Percentiles rank a stretch among this genome's conserved stretches.
phyloP scores from a whole-genome alignment of 495 filamentous ascomycete genomes.

The Peziza echinospora region DNA sequence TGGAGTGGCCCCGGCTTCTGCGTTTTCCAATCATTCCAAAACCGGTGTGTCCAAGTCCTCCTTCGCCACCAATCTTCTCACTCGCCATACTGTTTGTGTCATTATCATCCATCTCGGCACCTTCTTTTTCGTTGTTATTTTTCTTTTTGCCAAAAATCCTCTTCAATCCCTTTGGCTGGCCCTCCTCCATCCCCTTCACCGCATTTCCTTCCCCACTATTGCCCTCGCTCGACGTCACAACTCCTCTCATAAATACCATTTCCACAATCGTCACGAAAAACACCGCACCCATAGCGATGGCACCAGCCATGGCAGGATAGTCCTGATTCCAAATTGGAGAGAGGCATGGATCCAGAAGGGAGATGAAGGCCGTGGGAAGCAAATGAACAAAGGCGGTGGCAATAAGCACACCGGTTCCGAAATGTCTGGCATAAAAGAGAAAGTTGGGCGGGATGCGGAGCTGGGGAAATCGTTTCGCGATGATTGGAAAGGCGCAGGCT shows the following conservation, averaged over 20 bases:
- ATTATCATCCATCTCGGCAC: background rate
- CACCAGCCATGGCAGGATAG: constrained; percentile 55
- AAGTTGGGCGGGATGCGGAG: constrained; percentile 25
- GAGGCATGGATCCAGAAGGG: constrained; percentile 60
- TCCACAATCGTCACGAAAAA: constrained; percentile 54
- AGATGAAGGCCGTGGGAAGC: constrained; percentile 63
- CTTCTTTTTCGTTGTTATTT: background rate
- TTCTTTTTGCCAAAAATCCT: background rate
- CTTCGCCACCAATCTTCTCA: constrained; percentile 14
- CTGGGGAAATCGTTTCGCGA: constrained; percentile 26
- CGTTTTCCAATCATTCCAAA: constrained; percentile 19
- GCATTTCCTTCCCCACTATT: constrained; percentile 26
- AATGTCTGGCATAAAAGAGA: constrained; percentile 59
- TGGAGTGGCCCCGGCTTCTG: constrained; percentile 11
- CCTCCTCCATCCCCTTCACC: constrained; percentile 19
- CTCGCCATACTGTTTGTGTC: background rate
- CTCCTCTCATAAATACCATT: constrained; percentile 42
- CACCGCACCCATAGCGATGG: constrained; percentile 58
- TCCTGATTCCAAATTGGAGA: constrained; percentile 48
- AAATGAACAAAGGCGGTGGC: constrained; percentile 73
- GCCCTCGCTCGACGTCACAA: constrained; percentile 10
- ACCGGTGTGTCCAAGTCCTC: constrained; percentile 14
- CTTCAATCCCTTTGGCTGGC: constrained; percentile 7
- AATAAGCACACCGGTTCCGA: constrained; percentile 68
- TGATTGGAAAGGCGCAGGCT: constrained; percentile 39